A percentile compares a stretch with the other conserved stretches of the same genome.
Conservation (phyloP, 2,329 filamentous ascomycete genomes). For the Fusarium bulbicola region DNA sequence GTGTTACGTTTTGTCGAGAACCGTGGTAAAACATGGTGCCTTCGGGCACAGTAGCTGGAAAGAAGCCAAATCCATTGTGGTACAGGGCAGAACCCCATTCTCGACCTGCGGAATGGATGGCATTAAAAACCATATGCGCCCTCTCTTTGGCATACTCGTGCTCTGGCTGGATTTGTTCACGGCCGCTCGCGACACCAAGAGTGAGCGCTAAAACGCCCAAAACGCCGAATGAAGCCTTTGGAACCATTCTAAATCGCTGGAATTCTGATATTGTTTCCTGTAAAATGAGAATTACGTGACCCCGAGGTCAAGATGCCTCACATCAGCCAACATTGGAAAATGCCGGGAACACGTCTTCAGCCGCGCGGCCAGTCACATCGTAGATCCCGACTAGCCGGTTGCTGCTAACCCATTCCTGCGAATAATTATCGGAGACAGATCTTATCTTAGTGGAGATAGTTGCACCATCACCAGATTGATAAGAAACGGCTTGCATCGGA, state of each 20-base stretch:
- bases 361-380: conserved; percentile 33
- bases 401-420: conserved; percentile 20
- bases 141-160: conserved; percentile 56
- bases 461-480: conserved; percentile 30
- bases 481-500: not conserved
- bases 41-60: conserved; percentile 70
- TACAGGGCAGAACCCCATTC: conserved; percentile 78
- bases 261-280: not conserved
- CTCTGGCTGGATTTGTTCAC: conserved; percentile 47
- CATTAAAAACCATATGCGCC: conserved; percentile 75
- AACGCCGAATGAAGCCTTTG: conserved; percentile 11
- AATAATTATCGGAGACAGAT: conserved; percentile 18
- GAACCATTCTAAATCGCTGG: conserved; percentile 19
- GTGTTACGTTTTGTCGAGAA: conserved; percentile 52
- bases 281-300: not conserved
- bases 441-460: conserved; percentile 22
- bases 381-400: not conserved
- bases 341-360: conserved; percentile 3
- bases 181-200: not conserved
- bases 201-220: conserved; percentile 22
- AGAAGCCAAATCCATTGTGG: conserved; percentile 80
- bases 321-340: not conserved
- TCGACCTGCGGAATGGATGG: conserved; percentile 74
- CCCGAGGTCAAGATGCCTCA: not conserved
- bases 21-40: conserved; percentile 77